Base-by-base conservation (phyloP, 1,139 yeast species). In the Kodamaea alishanica region DNA sequence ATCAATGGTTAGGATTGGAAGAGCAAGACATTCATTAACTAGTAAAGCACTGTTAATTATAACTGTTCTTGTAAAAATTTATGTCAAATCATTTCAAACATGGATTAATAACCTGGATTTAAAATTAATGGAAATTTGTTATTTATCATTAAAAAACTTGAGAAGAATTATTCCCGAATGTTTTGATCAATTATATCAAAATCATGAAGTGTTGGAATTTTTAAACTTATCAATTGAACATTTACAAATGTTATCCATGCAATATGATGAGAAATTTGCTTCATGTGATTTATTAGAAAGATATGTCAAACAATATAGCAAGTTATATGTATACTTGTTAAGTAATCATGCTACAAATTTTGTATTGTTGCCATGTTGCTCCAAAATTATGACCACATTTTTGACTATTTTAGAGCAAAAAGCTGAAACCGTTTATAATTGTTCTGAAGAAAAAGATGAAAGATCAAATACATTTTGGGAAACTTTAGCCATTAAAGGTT, bases 91-190 rank as follows among this genome's bases (percentile, higher is more conserved):
- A 42, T 85, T 84, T 51, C 75, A 76, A 33, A 67, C 70, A 41
- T 87, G 95, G 94, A 73, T 78, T 2, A 52, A 47, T 30, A 52
- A 51, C 35, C 61, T 70, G 32, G 75, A 75, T 42, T 52, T 72
- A 36, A 67, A 72, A 15, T 46, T 68, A 23, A 75, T 84, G 76
- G 86, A 84, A 52, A 73, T 87, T 10, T 87, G 95, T 23, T 89
- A 89, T 54, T 56, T 86, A 41, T 75, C 89, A 30, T 68, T 90
- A 43, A 92, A 92, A 59, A 80, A 79, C 28, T 62, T 87, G 28
- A 70, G 96, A 47, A 70, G 95, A 47, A 71, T 85, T 24, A 68
- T 88, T 5, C 81, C 84, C 2, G 95, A 86, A 51, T 95, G 95
- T 0, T 82, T 75, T 50, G 88, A 83, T 35, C 72, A 75, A 45